Percentiles rank a stretch among this genome's conserved stretches.
Conservation (phyloP, 805 yeast genomes). For the Metschnikowia continentalis region DNA sequence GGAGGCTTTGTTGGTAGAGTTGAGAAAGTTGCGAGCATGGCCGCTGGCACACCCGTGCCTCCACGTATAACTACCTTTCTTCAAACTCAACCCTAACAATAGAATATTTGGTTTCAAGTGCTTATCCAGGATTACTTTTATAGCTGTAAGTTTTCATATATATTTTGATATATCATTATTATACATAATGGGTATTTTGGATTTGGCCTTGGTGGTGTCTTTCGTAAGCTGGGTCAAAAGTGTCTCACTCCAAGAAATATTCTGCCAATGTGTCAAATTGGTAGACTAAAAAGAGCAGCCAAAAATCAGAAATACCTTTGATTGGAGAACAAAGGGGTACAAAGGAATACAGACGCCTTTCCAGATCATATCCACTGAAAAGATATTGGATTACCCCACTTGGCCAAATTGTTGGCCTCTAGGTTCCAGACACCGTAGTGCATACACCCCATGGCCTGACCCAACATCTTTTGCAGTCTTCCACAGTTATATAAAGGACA, state of each 20-base stretch:
- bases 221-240: background rate
- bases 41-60: background rate
- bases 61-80: background rate
- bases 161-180: no score
- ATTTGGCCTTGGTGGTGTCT: background rate
- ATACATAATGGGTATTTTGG: no score
- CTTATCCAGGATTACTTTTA: no score
- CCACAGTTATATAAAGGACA: background rate
- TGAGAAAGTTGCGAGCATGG: slow-evolving; percentile 2
- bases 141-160: no score
- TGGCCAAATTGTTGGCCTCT: background rate
- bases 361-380: background rate
- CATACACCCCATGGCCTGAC: background rate
- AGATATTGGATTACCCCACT: background rate
- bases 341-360: background rate
- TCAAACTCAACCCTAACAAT: no score
- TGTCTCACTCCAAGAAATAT: background rate
- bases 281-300: background rate
- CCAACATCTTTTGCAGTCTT: background rate
- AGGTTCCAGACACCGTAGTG: background rate
- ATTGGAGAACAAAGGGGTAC: background rate
- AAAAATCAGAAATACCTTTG: background rate
- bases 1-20: background rate
- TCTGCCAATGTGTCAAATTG: no score
- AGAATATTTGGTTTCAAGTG: no score